Conservation (phyloP, 2,329 filamentous ascomycete species). For the Pezicula rhizophila region DNA sequence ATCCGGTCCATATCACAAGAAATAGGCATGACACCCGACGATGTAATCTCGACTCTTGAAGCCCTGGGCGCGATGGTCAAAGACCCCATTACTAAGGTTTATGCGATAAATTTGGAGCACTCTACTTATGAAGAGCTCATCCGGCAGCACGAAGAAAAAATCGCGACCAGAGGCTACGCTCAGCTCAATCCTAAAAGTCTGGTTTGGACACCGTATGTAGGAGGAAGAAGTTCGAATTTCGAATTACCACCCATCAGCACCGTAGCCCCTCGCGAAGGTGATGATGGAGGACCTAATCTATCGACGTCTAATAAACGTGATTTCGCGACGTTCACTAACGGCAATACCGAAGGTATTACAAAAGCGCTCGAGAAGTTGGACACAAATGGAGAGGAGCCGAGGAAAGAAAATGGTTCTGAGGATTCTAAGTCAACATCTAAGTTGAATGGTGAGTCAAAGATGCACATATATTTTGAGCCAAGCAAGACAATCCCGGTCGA, state of each 20-base stretch:
- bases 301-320: slow-evolving; percentile 17
- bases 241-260: slow-evolving; percentile 78
- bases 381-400: slow-evolving; percentile 15
- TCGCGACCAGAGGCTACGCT: slow-evolving; percentile 55
- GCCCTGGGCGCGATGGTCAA: slow-evolving; percentile 82
- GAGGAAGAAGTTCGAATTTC: slow-evolving; percentile 81
- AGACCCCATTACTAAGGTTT: slow-evolving; percentile 81
- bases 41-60: slow-evolving; percentile 90
- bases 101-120: slow-evolving; percentile 82
- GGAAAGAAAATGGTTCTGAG: slow-evolving; percentile 12
- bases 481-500: slow-evolving; percentile 52
- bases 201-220: slow-evolving; percentile 95
- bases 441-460: slow-evolving; percentile 18
- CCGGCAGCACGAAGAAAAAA: slow-evolving; percentile 78
- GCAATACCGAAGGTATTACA: slow-evolving; percentile 18
- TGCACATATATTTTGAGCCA: slow-evolving; percentile 22
- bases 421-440: slow-evolving; percentile 14
- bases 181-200: slow-evolving; percentile 74
- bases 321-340: slow-evolving; percentile 19
- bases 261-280: slow-evolving; percentile 80
- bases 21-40: slow-evolving; percentile 92
- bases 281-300: slow-evolving; percentile 30
- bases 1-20: slow-evolving; percentile 71
- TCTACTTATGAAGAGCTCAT: slow-evolving; percentile 84
- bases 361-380: slow-evolving; percentile 23